A percentile compares a stretch with the other conserved stretches of the same genome.
phyloP scores from a whole-genome alignment of 257 asterid species.

The Rubia yunnanensis region DNA sequence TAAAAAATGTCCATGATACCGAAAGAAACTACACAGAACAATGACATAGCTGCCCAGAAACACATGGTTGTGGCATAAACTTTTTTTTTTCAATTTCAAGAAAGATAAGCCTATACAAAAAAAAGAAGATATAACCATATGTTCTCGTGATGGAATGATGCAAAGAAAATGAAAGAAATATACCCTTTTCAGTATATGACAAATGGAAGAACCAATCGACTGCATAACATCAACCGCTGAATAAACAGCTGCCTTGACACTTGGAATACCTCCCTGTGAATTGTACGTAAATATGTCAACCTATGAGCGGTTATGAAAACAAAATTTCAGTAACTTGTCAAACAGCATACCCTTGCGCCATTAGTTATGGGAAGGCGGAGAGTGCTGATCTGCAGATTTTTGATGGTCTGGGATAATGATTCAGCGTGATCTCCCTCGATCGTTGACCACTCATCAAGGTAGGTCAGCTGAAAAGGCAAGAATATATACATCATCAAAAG shows the following conservation, averaged over 20 bases:
- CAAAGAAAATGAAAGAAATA: constrained; percentile 9
- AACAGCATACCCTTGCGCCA: constrained; percentile 62
- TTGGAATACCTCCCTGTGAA: constrained; percentile 55
- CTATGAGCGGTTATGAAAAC: constrained; percentile 4
- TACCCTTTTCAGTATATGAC: constrained; percentile 49
- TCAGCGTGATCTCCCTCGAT: constrained; percentile 54
- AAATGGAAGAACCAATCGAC: constrained; percentile 64
- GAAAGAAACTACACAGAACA: not conserved
- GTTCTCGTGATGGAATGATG: too few relatives aligned
- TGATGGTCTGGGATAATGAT: constrained; percentile 46
- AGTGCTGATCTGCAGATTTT: constrained; percentile 62
- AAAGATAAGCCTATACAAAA: too few relatives aligned
- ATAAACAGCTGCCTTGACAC: constrained; percentile 54
- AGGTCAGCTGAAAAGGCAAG: constrained; percentile 35
- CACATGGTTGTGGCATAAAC: not conserved
- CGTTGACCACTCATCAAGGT: constrained; percentile 66
- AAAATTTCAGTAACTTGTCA: constrained; percentile 10
- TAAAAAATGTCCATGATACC: not conserved
- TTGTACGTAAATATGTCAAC: constrained; percentile 6
- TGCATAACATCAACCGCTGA: constrained; percentile 76
- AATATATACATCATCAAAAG: not conserved
- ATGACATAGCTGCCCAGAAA: not conserved
- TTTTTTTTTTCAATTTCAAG: too few relatives aligned
- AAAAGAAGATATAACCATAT: too few relatives aligned
- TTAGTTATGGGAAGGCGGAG: constrained; percentile 67